phyloP scores from a whole-genome alignment of 176 grass and related monocot species.

The Canna indica region DNA sequence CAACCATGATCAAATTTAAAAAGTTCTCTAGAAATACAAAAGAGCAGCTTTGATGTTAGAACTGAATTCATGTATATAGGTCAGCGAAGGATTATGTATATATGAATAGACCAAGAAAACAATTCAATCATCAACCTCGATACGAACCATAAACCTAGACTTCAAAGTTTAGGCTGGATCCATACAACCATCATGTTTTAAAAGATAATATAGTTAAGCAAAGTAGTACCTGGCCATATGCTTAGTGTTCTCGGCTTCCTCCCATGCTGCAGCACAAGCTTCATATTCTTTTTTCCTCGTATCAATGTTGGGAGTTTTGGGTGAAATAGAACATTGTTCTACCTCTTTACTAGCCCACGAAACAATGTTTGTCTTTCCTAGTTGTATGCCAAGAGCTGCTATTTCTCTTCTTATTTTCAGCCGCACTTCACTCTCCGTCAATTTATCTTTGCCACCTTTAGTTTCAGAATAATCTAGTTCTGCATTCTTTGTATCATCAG shows the following conservation, averaged over 20 bases:
- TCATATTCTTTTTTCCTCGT: conserved; percentile 52
- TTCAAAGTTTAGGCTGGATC: too few species aligned
- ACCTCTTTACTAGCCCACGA: conserved; percentile 90
- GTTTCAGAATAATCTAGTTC: conserved; percentile 35
- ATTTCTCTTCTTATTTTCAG: conserved; percentile 86
- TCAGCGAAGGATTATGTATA: too few species aligned
- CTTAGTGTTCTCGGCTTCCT: conserved; percentile 72
- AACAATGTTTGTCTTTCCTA: conserved; percentile 95
- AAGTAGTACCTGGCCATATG: conserved; percentile 70
- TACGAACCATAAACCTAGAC: too few species aligned
- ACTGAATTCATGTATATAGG: too few species aligned
- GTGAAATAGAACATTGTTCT: conserved; percentile 38
- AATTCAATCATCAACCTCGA: too few species aligned
- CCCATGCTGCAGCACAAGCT: conserved; percentile 54
- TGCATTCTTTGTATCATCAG: conserved; percentile 24
- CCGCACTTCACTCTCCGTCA: conserved; percentile 64
- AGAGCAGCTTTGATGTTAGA: too few species aligned
- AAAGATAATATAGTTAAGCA: too few species aligned
- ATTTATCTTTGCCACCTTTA: conserved; percentile 38
- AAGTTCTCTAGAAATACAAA: too few species aligned
- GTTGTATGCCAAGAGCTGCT: conserved; percentile 66
- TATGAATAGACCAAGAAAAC: too few species aligned
- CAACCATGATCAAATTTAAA: too few species aligned
- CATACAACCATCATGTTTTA: too few species aligned
- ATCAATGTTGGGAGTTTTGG: conserved; percentile 43